These are phyloP conservation scores for Myotisia sp. DNA, from an alignment of 2,329 filamentous ascomycete genomes.

Conservation along the genomic window DNA sequence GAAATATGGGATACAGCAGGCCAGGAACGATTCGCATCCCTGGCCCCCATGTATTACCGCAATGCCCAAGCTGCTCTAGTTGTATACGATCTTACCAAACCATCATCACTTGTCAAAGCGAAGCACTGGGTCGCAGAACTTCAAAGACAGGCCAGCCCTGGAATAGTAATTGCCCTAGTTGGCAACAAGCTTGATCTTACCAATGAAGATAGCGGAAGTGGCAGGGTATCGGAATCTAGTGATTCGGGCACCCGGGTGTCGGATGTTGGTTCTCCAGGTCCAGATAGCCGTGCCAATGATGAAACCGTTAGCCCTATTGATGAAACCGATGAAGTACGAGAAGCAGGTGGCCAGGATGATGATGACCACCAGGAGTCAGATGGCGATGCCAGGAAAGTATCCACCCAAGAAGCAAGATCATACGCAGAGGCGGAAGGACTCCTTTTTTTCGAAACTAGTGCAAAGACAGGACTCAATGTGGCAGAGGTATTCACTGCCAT, in stretches of 20 bases:
- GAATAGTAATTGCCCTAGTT: slow-evolving; percentile 95
- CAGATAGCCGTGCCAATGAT: slow-evolving; percentile 49
- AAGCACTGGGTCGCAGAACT: slow-evolving; percentile 99
- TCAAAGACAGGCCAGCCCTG: slow-evolving; percentile 96
- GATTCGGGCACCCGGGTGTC: slow-evolving; percentile 19
- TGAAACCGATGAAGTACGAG: slow-evolving; percentile 14
- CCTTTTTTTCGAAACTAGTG: slow-evolving; percentile 94
- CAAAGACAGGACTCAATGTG: slow-evolving; percentile 90
- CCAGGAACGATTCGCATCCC: slow-evolving; percentile 96
- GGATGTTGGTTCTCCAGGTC: slow-evolving; percentile 67
- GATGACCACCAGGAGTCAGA: slow-evolving; percentile 39
- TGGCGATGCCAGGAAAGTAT: slow-evolving; percentile 71
- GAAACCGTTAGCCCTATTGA: slow-evolving; percentile 20
- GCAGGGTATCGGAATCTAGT: neutral
- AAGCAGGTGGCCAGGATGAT: slow-evolving; percentile 33
- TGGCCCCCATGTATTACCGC: slow-evolving; percentile 98
- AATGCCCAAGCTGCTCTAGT: slow-evolving; percentile 99
- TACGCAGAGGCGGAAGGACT: slow-evolving; percentile 92
- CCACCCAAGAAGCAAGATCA: slow-evolving; percentile 75
- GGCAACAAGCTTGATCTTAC: slow-evolving; percentile 97
- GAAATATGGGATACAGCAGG: slow-evolving; percentile 99
- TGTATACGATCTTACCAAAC: slow-evolving; percentile 83
- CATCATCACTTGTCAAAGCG: slow-evolving; percentile 95
- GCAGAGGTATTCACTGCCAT: slow-evolving; percentile 95
- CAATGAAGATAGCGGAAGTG: slow-evolving; percentile 47